Conservation (phyloP, 176 grass and related monocot species). For the Hordeum marinum region DNA sequence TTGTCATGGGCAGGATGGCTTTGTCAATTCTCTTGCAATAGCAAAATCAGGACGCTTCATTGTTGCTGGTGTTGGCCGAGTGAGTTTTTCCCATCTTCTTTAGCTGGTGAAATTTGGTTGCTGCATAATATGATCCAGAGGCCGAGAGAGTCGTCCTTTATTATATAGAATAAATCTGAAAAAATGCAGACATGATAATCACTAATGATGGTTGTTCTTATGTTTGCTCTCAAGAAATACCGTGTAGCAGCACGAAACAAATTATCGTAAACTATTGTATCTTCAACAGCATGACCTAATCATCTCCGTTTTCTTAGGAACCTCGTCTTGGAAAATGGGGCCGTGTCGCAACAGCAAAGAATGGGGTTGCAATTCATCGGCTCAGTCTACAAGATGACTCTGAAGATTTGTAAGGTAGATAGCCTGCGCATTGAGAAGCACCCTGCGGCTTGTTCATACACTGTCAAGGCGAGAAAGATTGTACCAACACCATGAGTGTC, state of each 20-base stretch:
- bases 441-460: neutral
- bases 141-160: neutral
- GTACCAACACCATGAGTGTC: neutral
- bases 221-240: neutral
- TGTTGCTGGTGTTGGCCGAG: slow-evolving; percentile 63
- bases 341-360: slow-evolving; percentile 28
- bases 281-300: neutral
- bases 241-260: neutral
- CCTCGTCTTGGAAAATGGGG: slow-evolving; percentile 69
- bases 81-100: slow-evolving; percentile 15
- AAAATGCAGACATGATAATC: neutral
- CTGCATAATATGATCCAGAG: neutral
- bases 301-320: slow-evolving; percentile 39
- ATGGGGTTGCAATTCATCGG: slow-evolving; percentile 54
- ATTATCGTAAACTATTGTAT: neutral
- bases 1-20: slow-evolving; percentile 49
- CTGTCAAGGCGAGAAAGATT: neutral
- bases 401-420: neutral
- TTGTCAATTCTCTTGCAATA: slow-evolving; percentile 65
- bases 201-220: neutral
- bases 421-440: neutral
- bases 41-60: slow-evolving; percentile 64
- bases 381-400: slow-evolving; percentile 40
- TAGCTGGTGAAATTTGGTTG: neutral
- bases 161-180: neutral